phyloP scores from a whole-genome alignment of 2,329 filamentous ascomycete species.

The Apiospora malaysiana region DNA sequence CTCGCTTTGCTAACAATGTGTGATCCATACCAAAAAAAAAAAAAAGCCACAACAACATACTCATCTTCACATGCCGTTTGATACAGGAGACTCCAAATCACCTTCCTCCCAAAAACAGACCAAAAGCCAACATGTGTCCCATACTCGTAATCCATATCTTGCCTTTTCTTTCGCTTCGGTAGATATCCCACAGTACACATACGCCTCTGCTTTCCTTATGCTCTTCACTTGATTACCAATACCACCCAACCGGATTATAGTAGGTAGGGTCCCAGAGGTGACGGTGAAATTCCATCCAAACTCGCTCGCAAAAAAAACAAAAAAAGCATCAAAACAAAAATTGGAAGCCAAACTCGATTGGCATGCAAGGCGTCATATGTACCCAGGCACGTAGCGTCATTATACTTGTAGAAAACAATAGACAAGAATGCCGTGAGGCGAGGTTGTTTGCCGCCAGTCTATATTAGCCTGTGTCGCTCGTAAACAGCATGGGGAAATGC shows the following conservation, averaged over 20 bases:
- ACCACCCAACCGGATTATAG: conserved; percentile 5
- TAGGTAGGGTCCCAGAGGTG: conserved; percentile 16
- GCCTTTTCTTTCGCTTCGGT: neutral
- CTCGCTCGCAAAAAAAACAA: conserved; percentile 13
- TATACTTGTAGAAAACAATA: conserved; percentile 35
- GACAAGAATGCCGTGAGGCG: conserved; percentile 41
- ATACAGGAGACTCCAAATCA: conserved; percentile 16
- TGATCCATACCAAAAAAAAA: conserved; percentile 13
- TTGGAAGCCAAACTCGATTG: conserved; percentile 22
- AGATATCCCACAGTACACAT: conserved; percentile 10
- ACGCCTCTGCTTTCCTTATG: conserved; percentile 10
- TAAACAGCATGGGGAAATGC: conserved; percentile 12
- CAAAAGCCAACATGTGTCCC: neutral
- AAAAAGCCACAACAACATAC: conserved; percentile 7
- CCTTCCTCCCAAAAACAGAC: neutral
- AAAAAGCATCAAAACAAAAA: conserved; percentile 11
- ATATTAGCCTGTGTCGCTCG: conserved; percentile 26
- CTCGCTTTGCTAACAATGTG: neutral
- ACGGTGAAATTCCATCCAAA: conserved; percentile 15
- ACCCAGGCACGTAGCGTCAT: conserved; percentile 35
- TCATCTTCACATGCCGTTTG: conserved; percentile 16
- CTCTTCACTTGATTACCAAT: conserved; percentile 4
- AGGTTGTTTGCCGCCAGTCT: conserved; percentile 29
- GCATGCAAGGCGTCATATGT: conserved; percentile 32
- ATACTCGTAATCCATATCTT: conserved; percentile 17